A percentile compares a stretch with the other conserved stretches of the same genome.
Evolutionary conservation across 2,329 filamentous ascomycete species (phyloP).

Genomic region (Botrytis medusae): DNA sequence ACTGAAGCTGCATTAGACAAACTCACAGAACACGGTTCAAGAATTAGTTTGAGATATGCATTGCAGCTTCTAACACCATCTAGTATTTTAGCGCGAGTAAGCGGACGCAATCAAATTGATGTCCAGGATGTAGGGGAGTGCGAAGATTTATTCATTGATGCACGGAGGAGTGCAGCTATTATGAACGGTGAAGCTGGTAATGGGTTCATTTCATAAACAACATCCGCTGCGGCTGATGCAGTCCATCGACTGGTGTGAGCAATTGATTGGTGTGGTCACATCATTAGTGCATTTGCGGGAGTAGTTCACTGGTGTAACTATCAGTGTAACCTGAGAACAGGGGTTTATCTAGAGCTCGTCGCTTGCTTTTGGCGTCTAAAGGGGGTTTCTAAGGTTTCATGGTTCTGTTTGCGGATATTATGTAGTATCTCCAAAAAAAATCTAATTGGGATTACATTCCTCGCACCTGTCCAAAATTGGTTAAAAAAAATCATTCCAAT

Average conservation of each 20-base stretch:
- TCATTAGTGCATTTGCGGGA: neutral
- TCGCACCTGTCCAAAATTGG: conserved; percentile 12
- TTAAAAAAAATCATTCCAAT: conserved; percentile 17
- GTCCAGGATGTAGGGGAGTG: conserved; percentile 76
- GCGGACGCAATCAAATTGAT: conserved; percentile 74
- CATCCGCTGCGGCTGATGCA: conserved; percentile 16
- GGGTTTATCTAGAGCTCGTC: conserved; percentile 24
- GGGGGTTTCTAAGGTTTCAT: conserved; percentile 5
- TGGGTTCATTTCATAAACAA: conserved; percentile 50
- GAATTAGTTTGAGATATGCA: conserved; percentile 88
- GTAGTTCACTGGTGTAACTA: neutral
- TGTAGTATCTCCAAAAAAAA: conserved; percentile 13
- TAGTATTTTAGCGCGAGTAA: conserved; percentile 84
- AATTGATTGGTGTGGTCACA: conserved; percentile 6
- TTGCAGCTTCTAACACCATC: conserved; percentile 70
- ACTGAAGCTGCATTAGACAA: conserved; percentile 82
- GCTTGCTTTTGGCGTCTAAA: conserved; percentile 24
- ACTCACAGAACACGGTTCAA: conserved; percentile 81
- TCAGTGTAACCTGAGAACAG: conserved; percentile 12
- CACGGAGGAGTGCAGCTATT: conserved; percentile 72
- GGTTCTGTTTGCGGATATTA: conserved; percentile 24
- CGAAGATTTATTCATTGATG: conserved; percentile 81
- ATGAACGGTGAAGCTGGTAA: conserved; percentile 62
- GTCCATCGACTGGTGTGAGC: conserved; percentile 4
- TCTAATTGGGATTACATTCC: conserved; percentile 20